Conservation (phyloP, 2,329 filamentous ascomycete genomes). For the Xylaria sp. region DNA sequence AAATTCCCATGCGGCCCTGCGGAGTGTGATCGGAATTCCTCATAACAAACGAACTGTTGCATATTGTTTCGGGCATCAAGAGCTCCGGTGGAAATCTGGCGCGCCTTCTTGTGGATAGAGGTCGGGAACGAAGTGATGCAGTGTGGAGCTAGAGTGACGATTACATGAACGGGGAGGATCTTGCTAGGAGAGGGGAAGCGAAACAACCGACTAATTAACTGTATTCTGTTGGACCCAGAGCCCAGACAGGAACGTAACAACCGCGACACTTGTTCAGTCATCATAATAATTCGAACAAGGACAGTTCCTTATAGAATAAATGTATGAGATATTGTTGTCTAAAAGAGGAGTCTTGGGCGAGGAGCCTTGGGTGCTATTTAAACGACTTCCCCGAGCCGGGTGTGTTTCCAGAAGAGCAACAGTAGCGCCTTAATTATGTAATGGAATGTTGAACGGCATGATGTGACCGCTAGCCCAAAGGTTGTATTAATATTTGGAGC, state of each 20-base stretch:
- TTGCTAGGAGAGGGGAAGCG: background rate
- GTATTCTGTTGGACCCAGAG: background rate
- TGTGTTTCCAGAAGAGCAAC: too few relatives aligned
- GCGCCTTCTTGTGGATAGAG: background rate
- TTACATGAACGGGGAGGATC: background rate
- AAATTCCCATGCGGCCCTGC: background rate
- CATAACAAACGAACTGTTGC: background rate
- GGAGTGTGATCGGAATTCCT: background rate
- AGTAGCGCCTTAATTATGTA: too few relatives aligned
- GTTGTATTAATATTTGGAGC: too few relatives aligned
- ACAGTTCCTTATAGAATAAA: too few relatives aligned
- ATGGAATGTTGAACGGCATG: too few relatives aligned
- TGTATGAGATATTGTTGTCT: too few relatives aligned
- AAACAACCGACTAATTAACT: background rate
- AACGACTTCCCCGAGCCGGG: too few relatives aligned
- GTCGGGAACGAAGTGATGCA: background rate
- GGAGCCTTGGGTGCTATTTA: too few relatives aligned
- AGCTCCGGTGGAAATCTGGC: background rate
- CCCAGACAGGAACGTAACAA: background rate
- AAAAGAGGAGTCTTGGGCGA: too few relatives aligned
- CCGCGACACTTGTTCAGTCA: background rate
- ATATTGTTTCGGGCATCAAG: background rate
- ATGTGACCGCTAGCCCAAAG: too few relatives aligned
- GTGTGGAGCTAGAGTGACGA: background rate
- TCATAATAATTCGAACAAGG: background rate